Conservation (phyloP, 805 yeast species). For the Saccharomycopsis babjevae region DNA sequence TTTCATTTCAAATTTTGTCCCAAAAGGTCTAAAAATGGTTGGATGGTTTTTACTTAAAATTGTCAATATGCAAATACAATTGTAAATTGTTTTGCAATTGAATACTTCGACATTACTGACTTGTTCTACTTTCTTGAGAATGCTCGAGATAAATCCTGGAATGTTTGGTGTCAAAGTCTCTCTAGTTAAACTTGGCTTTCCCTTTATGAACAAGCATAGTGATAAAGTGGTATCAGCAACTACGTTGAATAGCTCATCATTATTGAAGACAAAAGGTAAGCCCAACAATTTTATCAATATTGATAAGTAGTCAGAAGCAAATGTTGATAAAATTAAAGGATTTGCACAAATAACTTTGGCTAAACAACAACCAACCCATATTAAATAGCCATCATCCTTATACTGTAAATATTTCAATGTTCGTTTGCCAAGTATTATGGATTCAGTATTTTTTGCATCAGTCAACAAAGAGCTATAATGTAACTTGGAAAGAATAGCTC, state of each 20-base stretch:
- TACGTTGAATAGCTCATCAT: slow-evolving; percentile 31
- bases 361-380: slow-evolving; percentile 15
- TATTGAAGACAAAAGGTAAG: slow-evolving; percentile 28
- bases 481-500: not conserved
- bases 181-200: slow-evolving; percentile 75
- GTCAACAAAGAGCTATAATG: slow-evolving; percentile 1
- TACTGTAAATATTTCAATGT: slow-evolving; percentile 7
- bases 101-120: slow-evolving; percentile 28
- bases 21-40: slow-evolving; percentile 75
- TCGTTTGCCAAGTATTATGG: slow-evolving; percentile 5
- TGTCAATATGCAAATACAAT: slow-evolving; percentile 13
- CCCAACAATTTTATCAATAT: slow-evolving; percentile 34
- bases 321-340: slow-evolving; percentile 30
- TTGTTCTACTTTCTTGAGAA: slow-evolving; percentile 34
- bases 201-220: slow-evolving; percentile 38
- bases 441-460: slow-evolving; percentile 3
- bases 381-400: slow-evolving; percentile 2
- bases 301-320: slow-evolving; percentile 32
- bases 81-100: slow-evolving; percentile 31
- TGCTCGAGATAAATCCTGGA: slow-evolving; percentile 45
- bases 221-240: slow-evolving; percentile 25
- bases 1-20: slow-evolving; percentile 45
- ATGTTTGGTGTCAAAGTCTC: slow-evolving; percentile 76
- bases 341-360: slow-evolving; percentile 21
- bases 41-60: slow-evolving; percentile 45